These are phyloP conservation scores for Stellera chamaejasme DNA, from an alignment of 345 rosid species.

Conservation along the genomic window DNA sequence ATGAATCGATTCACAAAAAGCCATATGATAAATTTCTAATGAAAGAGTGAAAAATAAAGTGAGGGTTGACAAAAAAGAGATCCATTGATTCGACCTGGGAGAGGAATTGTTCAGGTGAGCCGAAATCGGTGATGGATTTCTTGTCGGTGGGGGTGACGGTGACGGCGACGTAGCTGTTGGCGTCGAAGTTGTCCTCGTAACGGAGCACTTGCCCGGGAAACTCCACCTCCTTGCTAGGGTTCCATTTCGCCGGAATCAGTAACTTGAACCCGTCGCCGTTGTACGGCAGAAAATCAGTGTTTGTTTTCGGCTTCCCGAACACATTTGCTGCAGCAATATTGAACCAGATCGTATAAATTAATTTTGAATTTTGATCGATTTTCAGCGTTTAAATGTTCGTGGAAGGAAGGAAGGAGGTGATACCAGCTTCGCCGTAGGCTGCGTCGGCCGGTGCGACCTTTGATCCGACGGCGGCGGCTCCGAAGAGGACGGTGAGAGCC, in stretches of 20 bases:
- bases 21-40: too few relatives aligned
- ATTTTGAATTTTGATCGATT: too few relatives aligned
- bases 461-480: constrained; percentile 73
- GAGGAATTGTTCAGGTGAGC: constrained; percentile 74
- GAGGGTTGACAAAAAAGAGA: background rate
- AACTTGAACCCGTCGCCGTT: constrained; percentile 76
- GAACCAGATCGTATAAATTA: background rate
- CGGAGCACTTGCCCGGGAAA: constrained; percentile 88
- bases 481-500: constrained; percentile 71
- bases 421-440: constrained; percentile 96
- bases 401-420: background rate
- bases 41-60: too few relatives aligned
- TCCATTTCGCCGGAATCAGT: constrained; percentile 82
- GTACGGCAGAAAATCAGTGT: constrained; percentile 68
- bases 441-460: constrained; percentile 93
- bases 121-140: constrained; percentile 77
- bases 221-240: constrained; percentile 88
- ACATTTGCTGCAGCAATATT: constrained; percentile 56
- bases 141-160: constrained; percentile 75
- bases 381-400: too few relatives aligned
- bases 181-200: constrained; percentile 83
- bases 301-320: constrained; percentile 81
- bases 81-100: constrained; percentile 27
- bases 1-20: too few relatives aligned
- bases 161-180: constrained; percentile 49